These are phyloP conservation scores for Malania oleifera DNA, from an alignment of 164 flowering plant genomes.

Conservation along the genomic window DNA sequence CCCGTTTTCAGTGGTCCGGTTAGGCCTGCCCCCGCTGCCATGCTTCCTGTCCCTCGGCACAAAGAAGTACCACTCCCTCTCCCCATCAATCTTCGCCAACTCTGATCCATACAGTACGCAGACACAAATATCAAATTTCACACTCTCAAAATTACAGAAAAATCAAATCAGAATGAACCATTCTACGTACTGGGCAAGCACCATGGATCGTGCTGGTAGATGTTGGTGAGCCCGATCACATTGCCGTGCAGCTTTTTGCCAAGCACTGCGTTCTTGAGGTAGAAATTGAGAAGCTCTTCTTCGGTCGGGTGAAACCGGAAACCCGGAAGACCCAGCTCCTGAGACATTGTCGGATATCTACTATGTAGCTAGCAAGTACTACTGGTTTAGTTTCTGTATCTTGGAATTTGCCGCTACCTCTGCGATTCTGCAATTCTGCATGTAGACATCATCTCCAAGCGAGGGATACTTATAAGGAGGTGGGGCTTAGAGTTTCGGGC, in stretches of 20 bases:
- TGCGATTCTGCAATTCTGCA: no score
- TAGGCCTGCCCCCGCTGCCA: conserved; percentile 80
- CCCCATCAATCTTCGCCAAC: conserved; percentile 76
- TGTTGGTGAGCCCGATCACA: conserved; percentile 67
- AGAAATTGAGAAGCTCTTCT: conserved; percentile 81
- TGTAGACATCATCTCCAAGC: no score
- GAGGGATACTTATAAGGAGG: no score
- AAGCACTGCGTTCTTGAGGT: conserved; percentile 49
- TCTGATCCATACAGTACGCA: no score
- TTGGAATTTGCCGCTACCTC: no score
- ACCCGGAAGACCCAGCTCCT: conserved; percentile 62
- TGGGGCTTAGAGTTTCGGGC: no score
- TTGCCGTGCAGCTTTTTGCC: conserved; percentile 45
- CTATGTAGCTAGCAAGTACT: no score
- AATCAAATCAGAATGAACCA: no score
- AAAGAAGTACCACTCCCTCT: conserved; percentile 95
- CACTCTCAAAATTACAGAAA: no score
- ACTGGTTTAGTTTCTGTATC: no score
- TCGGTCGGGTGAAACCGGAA: conserved; percentile 94
- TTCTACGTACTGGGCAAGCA: conserved; percentile 65
- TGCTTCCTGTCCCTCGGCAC: conserved; percentile 82
- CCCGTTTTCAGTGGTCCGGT: conserved; percentile 73
- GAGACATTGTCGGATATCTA: conserved; percentile 3
- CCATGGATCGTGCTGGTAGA: conserved; percentile 73
- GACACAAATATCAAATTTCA: no score